Evolutionary conservation across 2,329 filamentous ascomycete species (phyloP).

Genomic region (Alternaria sp.): DNA sequence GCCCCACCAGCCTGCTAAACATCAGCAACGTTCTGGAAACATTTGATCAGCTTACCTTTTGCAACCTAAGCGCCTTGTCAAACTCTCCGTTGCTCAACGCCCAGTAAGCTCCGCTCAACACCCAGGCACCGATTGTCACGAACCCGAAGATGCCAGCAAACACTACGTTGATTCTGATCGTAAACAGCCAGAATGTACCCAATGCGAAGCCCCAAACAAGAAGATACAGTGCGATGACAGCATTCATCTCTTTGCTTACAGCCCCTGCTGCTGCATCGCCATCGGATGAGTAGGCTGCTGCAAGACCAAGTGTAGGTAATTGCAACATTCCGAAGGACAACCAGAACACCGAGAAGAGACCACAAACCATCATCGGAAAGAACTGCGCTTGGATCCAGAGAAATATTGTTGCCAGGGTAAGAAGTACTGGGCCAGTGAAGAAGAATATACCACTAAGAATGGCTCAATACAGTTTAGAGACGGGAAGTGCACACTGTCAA

Average conservation of each 20-base stretch:
- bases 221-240: conserved; percentile 60
- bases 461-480: background rate
- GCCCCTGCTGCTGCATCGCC: conserved; percentile 56
- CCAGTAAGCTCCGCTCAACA: conserved; percentile 61
- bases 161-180: conserved; percentile 60
- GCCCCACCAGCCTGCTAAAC: conserved; percentile 46
- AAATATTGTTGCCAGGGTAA: conserved; percentile 59
- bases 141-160: conserved; percentile 61
- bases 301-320: conserved; percentile 60
- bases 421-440: conserved; percentile 58
- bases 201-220: conserved; percentile 64
- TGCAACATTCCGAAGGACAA: conserved; percentile 62
- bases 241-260: conserved; percentile 58
- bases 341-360: conserved; percentile 61
- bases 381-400: conserved; percentile 58
- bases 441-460: conserved; percentile 50
- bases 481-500: background rate
- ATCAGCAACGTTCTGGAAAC: conserved; percentile 5
- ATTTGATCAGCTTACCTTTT: conserved; percentile 52
- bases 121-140: conserved; percentile 57
- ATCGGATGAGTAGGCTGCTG: conserved; percentile 55
- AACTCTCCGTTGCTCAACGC: conserved; percentile 57
- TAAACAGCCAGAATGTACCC: conserved; percentile 62
- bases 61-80: conserved; percentile 53
- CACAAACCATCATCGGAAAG: conserved; percentile 61